Base-by-base conservation (phyloP, 805 yeast species). In the Yamadazyma paraphyllophila region DNA sequence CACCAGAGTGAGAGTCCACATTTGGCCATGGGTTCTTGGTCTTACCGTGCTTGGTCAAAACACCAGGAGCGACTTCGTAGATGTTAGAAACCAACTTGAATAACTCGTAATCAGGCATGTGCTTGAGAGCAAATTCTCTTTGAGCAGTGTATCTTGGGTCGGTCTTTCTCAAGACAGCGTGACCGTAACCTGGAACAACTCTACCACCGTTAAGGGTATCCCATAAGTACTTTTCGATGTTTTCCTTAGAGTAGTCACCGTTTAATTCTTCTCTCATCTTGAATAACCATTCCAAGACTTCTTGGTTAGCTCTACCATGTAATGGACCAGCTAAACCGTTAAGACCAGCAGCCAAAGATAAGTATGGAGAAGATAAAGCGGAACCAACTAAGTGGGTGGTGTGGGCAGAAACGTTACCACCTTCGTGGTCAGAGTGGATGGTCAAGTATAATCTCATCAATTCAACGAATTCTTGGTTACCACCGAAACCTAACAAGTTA, bases 101-200 rank as follows among this genome's bases (percentile, higher is more conserved):
- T 59, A 82, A 73, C 42, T 76, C 78, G 64, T 85, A 85, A 59
- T 78, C 71, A 44, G 80, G 74, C 71, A 83, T 81, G 63, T 64
- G 80, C 76, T 57, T 75, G 58, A 75, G 69, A 43, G 84, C 90
- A 65, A 84, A 85, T 58, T 78, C 78, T 60, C 84, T 73, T 74
- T 82, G 83, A 47, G 91, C 92, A 46, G 78, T 74, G 71, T 81
- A 86, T 58, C 94, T 77, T 49, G 94, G 94, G 66, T 86, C 94
- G 41, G 92, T 82, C 75, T 80, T 81, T 69, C 95, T 77, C 65
- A 86, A 75, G 43, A 86, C 94, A 45, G 94, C 94, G 66, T 86
- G 95, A 39, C 95, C 95, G 71, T 87, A 87, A 50, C 95, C 95
- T 51, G 95, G 95, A 52, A 86, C 82, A 49, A 86, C 94, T 59